Evolutionary conservation across 176 grass and related monocot species (phyloP).

Genomic region (Aegilops longissima): DNA sequence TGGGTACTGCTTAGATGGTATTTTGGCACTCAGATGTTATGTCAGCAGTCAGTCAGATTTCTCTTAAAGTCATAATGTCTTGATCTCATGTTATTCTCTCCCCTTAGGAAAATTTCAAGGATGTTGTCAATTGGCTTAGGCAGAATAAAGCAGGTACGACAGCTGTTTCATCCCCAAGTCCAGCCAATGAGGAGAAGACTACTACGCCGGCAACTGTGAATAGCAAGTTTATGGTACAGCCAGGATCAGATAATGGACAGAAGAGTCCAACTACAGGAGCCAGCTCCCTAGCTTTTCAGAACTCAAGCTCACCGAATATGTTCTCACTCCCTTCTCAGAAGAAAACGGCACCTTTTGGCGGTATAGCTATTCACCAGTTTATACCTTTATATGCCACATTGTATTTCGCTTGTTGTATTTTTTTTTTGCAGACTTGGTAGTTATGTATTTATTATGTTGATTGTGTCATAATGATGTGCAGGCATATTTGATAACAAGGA

Average conservation of each 20-base stretch:
- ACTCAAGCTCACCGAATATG: slow-evolving; percentile 39
- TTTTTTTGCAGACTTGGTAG: not conserved
- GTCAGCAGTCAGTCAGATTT: slow-evolving; percentile 2
- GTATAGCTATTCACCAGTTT: slow-evolving; percentile 35
- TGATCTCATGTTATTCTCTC: slow-evolving; percentile 16
- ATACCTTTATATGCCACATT: slow-evolving; percentile 18
- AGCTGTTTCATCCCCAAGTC: slow-evolving; percentile 37
- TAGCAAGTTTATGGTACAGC: slow-evolving; percentile 39
- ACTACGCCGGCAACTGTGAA: slow-evolving; percentile 5
- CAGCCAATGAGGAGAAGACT: slow-evolving; percentile 48
- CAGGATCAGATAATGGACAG: slow-evolving; percentile 31
- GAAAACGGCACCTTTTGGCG: slow-evolving; percentile 31
- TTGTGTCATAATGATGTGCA: slow-evolving; percentile 36
- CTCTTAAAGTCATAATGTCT: not conserved
- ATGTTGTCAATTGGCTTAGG: slow-evolving; percentile 93
- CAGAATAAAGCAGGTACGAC: slow-evolving; percentile 53
- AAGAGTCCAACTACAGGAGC: slow-evolving; percentile 21
- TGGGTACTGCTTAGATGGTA: not conserved
- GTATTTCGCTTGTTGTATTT: not conserved
- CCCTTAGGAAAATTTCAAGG: slow-evolving; percentile 88
- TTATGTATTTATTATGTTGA: slow-evolving; percentile 13
- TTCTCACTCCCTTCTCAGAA: slow-evolving; percentile 39
- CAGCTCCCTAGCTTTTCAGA: slow-evolving; percentile 49
- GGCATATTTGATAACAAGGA: slow-evolving; percentile 53
- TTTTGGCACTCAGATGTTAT: not conserved